Percentiles rank a stretch among this genome's conserved stretches.
Evolutionary conservation across 371 early-diverging fungal species (phyloP).

Genomic region (Apophysomyces trapeziformis): DNA sequence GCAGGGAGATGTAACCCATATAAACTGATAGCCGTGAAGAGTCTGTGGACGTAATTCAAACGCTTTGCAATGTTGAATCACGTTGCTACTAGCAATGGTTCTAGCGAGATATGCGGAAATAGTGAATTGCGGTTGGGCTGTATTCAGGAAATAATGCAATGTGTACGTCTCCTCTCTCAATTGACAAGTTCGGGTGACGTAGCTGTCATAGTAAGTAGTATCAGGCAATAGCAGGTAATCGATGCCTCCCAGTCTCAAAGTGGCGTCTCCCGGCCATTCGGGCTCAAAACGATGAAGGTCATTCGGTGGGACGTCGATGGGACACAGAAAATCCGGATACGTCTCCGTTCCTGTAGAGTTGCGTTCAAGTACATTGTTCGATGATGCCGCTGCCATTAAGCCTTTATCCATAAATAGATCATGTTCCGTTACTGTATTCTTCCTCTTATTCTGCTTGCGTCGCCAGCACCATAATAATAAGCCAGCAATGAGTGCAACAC

Average conservation of each 20-base stretch:
- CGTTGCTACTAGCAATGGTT: neutral
- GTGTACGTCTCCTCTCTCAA: constrained; percentile 4
- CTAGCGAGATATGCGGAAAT: neutral
- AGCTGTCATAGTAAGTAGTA: neutral
- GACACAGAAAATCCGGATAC: neutral
- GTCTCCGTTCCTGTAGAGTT: neutral
- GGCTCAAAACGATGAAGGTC: neutral
- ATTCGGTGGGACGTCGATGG: neutral
- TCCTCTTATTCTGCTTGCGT: neutral
- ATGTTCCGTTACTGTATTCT: neutral
- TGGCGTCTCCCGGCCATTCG: neutral
- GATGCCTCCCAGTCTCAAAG: neutral
- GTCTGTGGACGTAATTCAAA: constrained; percentile 6
- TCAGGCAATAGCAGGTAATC: neutral
- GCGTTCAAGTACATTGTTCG: neutral
- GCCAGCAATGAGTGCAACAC: constrained; percentile 2
- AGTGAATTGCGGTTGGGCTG: neutral
- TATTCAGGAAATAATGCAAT: constrained; percentile 18
- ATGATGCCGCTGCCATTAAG: neutral
- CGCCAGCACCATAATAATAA: neutral
- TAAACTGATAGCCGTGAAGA: constrained; percentile 13
- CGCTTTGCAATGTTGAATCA: constrained; percentile 19
- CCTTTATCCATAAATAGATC: constrained; percentile 3
- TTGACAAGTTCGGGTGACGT: neutral
- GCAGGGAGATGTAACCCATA: constrained; percentile 25